Evolutionary conservation across 768 basidiomycete species (phyloP).

Genomic region (Panus rudis): DNA sequence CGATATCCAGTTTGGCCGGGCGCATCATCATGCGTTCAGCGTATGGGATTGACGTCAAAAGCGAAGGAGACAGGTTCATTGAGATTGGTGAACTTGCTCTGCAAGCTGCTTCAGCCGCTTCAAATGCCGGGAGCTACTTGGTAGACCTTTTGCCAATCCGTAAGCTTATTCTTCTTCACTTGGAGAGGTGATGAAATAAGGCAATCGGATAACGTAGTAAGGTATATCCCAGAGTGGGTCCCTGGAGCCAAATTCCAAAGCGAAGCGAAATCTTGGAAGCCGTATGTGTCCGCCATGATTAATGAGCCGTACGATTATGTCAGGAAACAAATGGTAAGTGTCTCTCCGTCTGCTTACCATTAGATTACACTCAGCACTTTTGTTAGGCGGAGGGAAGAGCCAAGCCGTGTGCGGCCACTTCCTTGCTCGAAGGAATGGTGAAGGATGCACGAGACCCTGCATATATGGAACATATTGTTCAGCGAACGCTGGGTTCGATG

Average conservation of each 20-base stretch:
- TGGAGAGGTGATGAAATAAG: not conserved
- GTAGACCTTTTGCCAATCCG: conserved; percentile 7
- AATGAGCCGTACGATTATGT: conserved; percentile 10
- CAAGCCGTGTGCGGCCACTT: conserved; percentile 6
- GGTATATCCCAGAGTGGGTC: conserved; percentile 17
- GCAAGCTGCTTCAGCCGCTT: conserved; percentile 6
- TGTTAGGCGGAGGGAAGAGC: conserved; percentile 3
- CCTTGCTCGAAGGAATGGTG: conserved; percentile 3
- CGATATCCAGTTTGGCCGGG: conserved; percentile 12
- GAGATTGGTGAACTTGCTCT: conserved; percentile 8
- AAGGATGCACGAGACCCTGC: conserved; percentile 1
- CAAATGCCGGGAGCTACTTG: conserved; percentile 11
- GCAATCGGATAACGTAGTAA: conserved; percentile 9
- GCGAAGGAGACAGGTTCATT: conserved; percentile 12
- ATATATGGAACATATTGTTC: conserved; percentile 7
- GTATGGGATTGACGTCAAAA: conserved; percentile 12
- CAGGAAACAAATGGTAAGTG: conserved; percentile 10
- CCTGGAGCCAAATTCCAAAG: conserved; percentile 15
- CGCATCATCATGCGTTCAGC: conserved; percentile 9
- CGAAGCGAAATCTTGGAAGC: conserved; percentile 9
- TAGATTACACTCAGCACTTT: not conserved
- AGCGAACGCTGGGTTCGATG: conserved; percentile 9
- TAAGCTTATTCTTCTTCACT: not conserved
- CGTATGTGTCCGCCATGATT: conserved; percentile 6
- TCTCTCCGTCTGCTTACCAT: not conserved